Evolutionary conservation across 2,329 filamentous ascomycete species (phyloP), one percentile per base, ranked within the genome.

Genomic region (Onygena corvina): DNA sequence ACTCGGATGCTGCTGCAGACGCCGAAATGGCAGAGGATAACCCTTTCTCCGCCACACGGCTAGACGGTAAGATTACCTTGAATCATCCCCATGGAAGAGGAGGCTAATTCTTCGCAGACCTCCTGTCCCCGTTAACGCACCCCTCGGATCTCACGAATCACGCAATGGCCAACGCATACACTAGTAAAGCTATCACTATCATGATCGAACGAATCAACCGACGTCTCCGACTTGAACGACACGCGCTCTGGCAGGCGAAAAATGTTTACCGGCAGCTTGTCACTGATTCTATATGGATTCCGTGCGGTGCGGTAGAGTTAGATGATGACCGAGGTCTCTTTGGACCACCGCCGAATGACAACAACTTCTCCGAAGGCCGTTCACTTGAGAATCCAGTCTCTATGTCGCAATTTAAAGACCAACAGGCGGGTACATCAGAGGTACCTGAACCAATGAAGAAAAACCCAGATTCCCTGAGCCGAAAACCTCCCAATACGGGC

Each of bases 81-180:
- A 16, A 18, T 46, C 25, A 46, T 36, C 29, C n/a, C n/a, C n/a
- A n/a, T n/a, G n/a, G n/a, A n/a, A n/a, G n/a, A n/a, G n/a, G n/a
- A n/a, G n/a, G n/a, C n/a, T n/a, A n/a, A 33, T 33, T 44, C 11
- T 40, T 14, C n/a, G 14, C 34, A 80, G 76, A 72, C 27, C 67
- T 82, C 8, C 69, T 83, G 35, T 71, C 74, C 50, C 79, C 79
- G n/a, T 63, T 83, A 48, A 80, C 75, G 29, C 75, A 79, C 44
- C 76, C 78, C 30, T 76, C 77, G 48, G 76, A 81, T 54, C 67
- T 83, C 20, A 70, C 75, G 1, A 68, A 65, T 23, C 79, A 83
- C 57, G 75, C 76, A 21, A 61, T 81, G 55, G 77, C 75, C 47
- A 62, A 73, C 47, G 68, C 77, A 1, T 83, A 80, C 60, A 75